Conservation (phyloP, 2,329 filamentous ascomycete species). For the Cryphonectria parasitica region DNA sequence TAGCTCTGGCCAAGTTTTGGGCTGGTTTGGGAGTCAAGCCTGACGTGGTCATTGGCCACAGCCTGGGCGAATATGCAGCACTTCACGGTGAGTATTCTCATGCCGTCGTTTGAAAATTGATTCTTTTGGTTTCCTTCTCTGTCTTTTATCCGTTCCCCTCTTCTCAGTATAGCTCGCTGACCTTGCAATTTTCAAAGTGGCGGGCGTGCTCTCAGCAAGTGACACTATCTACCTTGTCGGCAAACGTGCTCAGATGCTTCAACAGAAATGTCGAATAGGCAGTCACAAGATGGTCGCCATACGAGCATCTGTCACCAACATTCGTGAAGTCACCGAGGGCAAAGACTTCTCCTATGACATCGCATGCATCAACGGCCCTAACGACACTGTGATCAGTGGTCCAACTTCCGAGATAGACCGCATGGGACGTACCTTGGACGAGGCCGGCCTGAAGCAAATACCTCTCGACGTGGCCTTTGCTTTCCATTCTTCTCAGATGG, state of each 20-base stretch:
- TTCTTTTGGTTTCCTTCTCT: not conserved
- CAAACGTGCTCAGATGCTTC: conserved; percentile 58
- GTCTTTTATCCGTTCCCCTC: not conserved
- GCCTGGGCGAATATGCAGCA: conserved; percentile 70
- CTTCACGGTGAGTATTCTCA: conserved; percentile 46
- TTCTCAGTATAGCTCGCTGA: not conserved
- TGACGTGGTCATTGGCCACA: conserved; percentile 53
- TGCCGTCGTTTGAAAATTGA: too few species aligned
- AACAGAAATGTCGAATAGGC: conserved; percentile 53
- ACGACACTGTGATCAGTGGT: conserved; percentile 64
- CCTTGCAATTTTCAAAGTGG: conserved; percentile 40
- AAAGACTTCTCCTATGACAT: conserved; percentile 40
- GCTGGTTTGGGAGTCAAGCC: conserved; percentile 50
- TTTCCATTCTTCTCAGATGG: conserved; percentile 44
- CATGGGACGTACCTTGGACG: conserved; percentile 10
- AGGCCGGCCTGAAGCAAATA: conserved; percentile 37
- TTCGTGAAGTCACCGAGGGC: conserved; percentile 31
- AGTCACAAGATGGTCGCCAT: conserved; percentile 43
- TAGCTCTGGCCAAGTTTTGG: conserved; percentile 49
- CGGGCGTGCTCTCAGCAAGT: conserved; percentile 64
- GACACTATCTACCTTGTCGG: conserved; percentile 68
- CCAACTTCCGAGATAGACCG: conserved; percentile 49
- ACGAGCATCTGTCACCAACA: conserved; percentile 33
- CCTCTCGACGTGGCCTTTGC: conserved; percentile 42
- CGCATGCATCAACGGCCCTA: conserved; percentile 68